Percentiles rank a stretch among this genome's conserved stretches.
Evolutionary conservation across 306 rosid genomes (phyloP).

Genomic region (Cajanus cajan): DNA sequence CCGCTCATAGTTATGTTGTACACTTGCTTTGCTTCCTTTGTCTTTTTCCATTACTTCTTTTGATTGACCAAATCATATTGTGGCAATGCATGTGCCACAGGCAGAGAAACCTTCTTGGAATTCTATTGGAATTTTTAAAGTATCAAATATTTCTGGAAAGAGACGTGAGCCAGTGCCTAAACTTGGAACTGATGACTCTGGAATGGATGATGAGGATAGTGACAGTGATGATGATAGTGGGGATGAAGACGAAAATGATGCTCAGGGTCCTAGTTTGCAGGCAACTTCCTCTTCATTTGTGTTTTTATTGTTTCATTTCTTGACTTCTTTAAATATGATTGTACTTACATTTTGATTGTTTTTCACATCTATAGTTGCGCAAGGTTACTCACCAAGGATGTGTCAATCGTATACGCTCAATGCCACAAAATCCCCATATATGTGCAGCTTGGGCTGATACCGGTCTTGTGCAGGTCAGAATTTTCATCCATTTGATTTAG

Average conservation of each 20-base stretch:
- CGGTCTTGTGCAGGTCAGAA: conserved; percentile 78
- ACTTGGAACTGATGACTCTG: conserved; percentile 49
- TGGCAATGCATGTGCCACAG: conserved; percentile 44
- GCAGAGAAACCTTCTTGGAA: conserved; percentile 82
- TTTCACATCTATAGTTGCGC: conserved; percentile 55
- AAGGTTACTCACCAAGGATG: conserved; percentile 84
- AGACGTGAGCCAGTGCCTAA: conserved; percentile 74
- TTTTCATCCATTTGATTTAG: neutral
- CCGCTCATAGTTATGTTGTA: neutral
- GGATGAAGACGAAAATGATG: conserved; percentile 57
- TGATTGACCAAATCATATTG: neutral
- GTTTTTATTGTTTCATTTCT: conserved; percentile 3
- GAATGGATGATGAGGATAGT: conserved; percentile 65
- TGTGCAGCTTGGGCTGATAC: conserved; percentile 94
- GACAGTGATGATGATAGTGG: conserved; percentile 68
- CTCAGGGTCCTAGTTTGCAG: conserved; percentile 64
- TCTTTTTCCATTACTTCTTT: neutral
- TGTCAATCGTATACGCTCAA: conserved; percentile 83
- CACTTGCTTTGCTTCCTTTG: conserved; percentile 16
- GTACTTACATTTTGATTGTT: conserved; percentile 1
- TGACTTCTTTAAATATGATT: conserved; percentile 11
- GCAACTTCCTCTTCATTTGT: conserved; percentile 35
- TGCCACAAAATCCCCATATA: conserved; percentile 85
- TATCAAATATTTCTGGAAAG: conserved; percentile 82
- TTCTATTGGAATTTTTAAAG: conserved; percentile 79